A percentile compares a stretch with the other conserved stretches of the same genome.
Evolutionary conservation across 176 grass and related monocot species (phyloP).

Genomic region (Rhynchospora tenuis): DNA sequence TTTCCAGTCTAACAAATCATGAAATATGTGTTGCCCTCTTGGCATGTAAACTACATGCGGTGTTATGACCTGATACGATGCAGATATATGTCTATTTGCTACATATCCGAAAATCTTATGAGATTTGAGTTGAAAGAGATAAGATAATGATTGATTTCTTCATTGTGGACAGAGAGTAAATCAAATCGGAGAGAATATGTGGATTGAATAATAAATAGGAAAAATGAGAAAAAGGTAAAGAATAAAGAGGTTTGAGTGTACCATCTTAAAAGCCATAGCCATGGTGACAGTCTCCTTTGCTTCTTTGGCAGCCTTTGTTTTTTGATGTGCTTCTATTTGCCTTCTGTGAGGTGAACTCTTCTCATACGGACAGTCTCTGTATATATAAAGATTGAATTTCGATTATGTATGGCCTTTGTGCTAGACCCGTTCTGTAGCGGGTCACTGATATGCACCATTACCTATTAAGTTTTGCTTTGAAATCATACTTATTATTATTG

Average conservation of each 20-base stretch:
- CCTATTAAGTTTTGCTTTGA: not conserved
- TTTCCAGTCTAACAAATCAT: not conserved
- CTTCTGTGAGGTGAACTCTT: conserved; percentile 16
- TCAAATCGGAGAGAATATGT: not conserved
- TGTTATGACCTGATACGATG: not conserved
- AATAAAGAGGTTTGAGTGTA: conserved; percentile 18
- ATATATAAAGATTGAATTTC: conserved; percentile 17
- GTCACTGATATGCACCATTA: not conserved
- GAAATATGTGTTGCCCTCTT: not conserved
- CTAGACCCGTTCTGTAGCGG: not conserved
- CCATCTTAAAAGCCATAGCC: conserved; percentile 99
- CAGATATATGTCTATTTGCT: not conserved
- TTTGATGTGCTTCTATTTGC: not conserved
- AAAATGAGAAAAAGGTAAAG: not conserved
- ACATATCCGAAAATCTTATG: not conserved
- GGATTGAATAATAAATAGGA: not conserved
- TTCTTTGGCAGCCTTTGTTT: conserved; percentile 12
- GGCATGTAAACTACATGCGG: not conserved
- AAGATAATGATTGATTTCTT: not conserved
- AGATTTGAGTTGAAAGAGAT: not conserved
- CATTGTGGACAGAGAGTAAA: not conserved
- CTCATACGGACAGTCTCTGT: not conserved
- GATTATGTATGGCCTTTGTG: not conserved
- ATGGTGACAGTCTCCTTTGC: conserved; percentile 38
- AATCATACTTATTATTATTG: not conserved